These are phyloP conservation scores for Geotrichum histeridarum DNA, from an alignment of 1,139 yeast species.

Conservation along the genomic window DNA sequence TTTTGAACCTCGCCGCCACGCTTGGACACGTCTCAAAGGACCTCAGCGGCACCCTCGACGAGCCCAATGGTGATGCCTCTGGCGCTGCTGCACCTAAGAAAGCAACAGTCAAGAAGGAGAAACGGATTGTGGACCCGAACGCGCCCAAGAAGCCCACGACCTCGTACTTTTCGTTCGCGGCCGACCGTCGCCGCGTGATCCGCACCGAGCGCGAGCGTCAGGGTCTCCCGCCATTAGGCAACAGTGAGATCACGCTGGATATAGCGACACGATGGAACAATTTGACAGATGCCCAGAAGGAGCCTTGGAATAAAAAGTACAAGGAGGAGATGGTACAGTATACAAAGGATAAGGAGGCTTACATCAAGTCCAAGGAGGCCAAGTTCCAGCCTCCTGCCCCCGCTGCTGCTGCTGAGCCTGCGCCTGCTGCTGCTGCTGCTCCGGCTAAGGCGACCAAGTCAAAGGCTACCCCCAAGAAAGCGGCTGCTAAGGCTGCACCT, in stretches of 20 bases:
- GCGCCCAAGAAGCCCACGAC: constrained; percentile 60
- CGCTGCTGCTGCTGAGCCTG: constrained; percentile 17
- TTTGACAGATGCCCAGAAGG: constrained; percentile 61
- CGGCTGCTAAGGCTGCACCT: neutral
- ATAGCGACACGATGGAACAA: constrained; percentile 75
- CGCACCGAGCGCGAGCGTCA: constrained; percentile 59
- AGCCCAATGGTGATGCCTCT: constrained; percentile 22
- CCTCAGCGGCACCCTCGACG: no score
- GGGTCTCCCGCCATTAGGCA: constrained; percentile 59
- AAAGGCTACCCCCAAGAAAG: neutral
- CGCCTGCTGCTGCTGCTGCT: neutral
- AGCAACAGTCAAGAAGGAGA: constrained; percentile 32
- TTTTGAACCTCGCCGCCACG: constrained; percentile 28
- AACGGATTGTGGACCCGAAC: constrained; percentile 41
- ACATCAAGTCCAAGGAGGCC: constrained; percentile 51
- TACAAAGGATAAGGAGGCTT: constrained; percentile 59
- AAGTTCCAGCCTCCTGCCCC: constrained; percentile 22
- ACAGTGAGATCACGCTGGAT: constrained; percentile 72
- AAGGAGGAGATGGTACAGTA: constrained; percentile 59
- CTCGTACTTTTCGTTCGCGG: constrained; percentile 71
- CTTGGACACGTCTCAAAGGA: constrained; percentile 30
- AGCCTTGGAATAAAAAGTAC: constrained; percentile 71
- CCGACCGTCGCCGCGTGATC: constrained; percentile 37
- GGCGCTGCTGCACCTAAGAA: constrained; percentile 12
- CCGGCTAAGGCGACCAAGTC: neutral